phyloP scores from a whole-genome alignment of 1,284 basidiomycete species.

The Neolentinus lepideus region DNA sequence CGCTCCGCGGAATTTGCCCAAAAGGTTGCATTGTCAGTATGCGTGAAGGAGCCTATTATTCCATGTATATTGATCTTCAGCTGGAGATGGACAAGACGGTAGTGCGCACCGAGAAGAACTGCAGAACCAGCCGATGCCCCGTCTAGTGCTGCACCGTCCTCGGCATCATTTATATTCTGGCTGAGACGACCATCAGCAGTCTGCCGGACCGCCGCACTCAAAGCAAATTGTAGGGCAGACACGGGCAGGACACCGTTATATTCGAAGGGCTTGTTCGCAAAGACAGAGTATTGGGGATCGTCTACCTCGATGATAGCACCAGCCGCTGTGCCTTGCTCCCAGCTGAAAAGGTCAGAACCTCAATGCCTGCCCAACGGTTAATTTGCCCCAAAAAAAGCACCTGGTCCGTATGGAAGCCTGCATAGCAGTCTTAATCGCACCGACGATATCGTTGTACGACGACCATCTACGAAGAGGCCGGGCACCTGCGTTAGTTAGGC shows the following conservation, averaged over 20 bases:
- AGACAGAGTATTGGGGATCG: slow-evolving; percentile 21
- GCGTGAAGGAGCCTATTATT: slow-evolving; percentile 15
- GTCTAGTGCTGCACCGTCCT: slow-evolving; percentile 22
- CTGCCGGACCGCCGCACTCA: slow-evolving; percentile 22
- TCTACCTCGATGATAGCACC: slow-evolving; percentile 19
- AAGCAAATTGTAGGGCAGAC: slow-evolving; percentile 17
- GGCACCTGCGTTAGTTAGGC: neutral
- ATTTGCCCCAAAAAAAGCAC: slow-evolving; percentile 2
- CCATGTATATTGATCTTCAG: no score
- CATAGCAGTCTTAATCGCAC: slow-evolving; percentile 14
- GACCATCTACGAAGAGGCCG: neutral
- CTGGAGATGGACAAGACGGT: neutral
- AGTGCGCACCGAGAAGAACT: slow-evolving; percentile 16
- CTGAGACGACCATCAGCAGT: slow-evolving; percentile 21
- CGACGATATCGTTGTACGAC: neutral
- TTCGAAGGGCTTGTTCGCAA: slow-evolving; percentile 14
- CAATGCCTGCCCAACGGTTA: neutral
- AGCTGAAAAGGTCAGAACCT: slow-evolving; percentile 10
- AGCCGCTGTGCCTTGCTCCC: slow-evolving; percentile 25
- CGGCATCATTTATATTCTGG: slow-evolving; percentile 20
- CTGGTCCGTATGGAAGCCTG: slow-evolving; percentile 18
- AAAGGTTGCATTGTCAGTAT: slow-evolving; percentile 12
- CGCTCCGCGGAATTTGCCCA: slow-evolving; percentile 16
- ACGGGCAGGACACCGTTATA: slow-evolving; percentile 14
- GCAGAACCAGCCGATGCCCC: slow-evolving; percentile 21